phyloP scores from a whole-genome alignment of 345 rosid genomes.

The Camelina hispida region DNA sequence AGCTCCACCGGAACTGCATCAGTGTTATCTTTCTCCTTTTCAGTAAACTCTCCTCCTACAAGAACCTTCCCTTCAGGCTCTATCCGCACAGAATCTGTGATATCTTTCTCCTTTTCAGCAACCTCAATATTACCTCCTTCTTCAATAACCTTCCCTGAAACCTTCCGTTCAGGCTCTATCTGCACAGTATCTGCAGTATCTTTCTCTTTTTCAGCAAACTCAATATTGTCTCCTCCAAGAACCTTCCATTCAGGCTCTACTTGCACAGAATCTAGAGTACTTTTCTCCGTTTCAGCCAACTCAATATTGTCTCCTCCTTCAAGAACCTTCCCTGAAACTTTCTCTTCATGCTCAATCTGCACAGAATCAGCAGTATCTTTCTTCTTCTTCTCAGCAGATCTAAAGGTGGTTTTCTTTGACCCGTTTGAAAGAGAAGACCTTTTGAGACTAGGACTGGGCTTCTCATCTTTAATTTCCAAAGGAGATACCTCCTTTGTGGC shows the following conservation, averaged over 20 bases:
- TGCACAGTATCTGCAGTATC: slow-evolving; percentile 36
- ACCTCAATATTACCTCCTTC: slow-evolving; percentile 11
- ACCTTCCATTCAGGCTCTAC: slow-evolving; percentile 37
- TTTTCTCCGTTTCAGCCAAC: slow-evolving; percentile 44
- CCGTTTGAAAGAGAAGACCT: slow-evolving; percentile 50
- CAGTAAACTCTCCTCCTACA: slow-evolving; percentile 21
- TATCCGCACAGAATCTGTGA: slow-evolving; percentile 28
- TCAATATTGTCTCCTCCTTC: slow-evolving; percentile 14
- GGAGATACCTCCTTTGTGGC: slow-evolving; percentile 49
- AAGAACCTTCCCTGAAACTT: slow-evolving; percentile 28
- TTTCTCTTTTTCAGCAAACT: slow-evolving; percentile 37
- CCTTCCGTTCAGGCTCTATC: slow-evolving; percentile 32
- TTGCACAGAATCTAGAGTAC: slow-evolving; percentile 28
- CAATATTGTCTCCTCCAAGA: slow-evolving; percentile 19
- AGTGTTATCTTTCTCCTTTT: slow-evolving; percentile 40
- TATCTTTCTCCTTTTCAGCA: slow-evolving; percentile 41
- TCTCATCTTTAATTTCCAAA: slow-evolving; percentile 52
- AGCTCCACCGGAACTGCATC: slow-evolving; percentile 38
- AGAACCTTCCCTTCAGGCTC: slow-evolving; percentile 31
- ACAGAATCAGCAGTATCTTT: slow-evolving; percentile 30
- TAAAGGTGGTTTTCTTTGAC: slow-evolving; percentile 40
- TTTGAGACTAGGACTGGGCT: slow-evolving; percentile 46
- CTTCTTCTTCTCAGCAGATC: slow-evolving; percentile 52
- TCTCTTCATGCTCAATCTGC: slow-evolving; percentile 40
- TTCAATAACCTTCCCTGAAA: slow-evolving; percentile 14